These are phyloP conservation scores for Beta lomatogona DNA, from an alignment of 179 eudicot genomes.

Conservation along the genomic window DNA sequence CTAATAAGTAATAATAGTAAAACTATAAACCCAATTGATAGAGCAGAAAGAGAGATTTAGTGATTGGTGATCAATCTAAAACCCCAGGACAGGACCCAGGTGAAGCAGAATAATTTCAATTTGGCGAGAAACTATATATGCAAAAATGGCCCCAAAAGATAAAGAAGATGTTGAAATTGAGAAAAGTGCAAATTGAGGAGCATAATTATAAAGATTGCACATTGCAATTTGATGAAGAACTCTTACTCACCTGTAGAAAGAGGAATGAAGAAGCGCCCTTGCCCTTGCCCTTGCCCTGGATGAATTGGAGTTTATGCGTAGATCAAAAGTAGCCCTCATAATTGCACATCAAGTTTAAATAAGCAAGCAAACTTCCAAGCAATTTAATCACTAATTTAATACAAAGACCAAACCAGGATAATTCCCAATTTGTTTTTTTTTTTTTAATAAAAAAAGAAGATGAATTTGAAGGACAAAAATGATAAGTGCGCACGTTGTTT, in stretches of 20 bases:
- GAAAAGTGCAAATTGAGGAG: no score
- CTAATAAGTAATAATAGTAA: not conserved
- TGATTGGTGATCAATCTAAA: not conserved
- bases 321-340: not conserved
- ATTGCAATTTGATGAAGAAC: no score
- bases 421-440: not conserved
- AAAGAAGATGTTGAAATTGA: not conserved
- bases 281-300: no score
- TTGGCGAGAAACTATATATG: no score
- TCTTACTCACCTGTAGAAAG: no score
- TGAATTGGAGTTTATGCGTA: not conserved
- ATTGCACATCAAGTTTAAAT: no score
- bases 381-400: no score
- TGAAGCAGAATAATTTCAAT: no score
- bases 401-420: no score
- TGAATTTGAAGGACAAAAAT: not conserved
- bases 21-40: not conserved
- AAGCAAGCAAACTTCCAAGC: not conserved
- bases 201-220: no score
- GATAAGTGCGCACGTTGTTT: conserved; percentile 18
- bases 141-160: not conserved
- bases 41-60: no score
- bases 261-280: no score
- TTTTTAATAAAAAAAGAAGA: not conserved
- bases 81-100: not conserved